These are phyloP conservation scores for Leptodermis oblonga DNA, from an alignment of 257 asterid genomes.

Conservation along the genomic window DNA sequence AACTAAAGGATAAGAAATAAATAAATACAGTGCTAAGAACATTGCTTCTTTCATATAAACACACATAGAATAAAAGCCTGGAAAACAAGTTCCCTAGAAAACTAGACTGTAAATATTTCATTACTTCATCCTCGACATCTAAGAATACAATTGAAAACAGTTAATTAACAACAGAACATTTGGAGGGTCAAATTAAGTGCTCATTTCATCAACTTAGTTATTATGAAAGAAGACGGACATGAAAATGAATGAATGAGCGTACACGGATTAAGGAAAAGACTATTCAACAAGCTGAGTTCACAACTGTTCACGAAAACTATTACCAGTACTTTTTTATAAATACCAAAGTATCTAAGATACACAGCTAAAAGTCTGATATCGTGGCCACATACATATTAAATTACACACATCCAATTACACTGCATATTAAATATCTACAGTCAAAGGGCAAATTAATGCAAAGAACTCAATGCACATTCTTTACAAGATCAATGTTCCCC, in stretches of 20 bases:
- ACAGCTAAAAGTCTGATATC: background rate
- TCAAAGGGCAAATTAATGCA: background rate
- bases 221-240: background rate
- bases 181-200: background rate
- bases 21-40: background rate
- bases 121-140: background rate
- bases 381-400: background rate
- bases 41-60: background rate
- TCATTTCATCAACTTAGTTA: background rate
- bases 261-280: background rate
- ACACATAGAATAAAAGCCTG: background rate
- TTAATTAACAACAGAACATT: background rate
- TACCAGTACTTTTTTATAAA: no score
- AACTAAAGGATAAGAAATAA: background rate
- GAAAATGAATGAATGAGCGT: background rate
- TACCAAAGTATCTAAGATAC: background rate
- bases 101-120: background rate
- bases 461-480: background rate
- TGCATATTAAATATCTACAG: background rate
- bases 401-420: background rate
- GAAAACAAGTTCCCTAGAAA: background rate
- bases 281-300: background rate
- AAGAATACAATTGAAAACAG: background rate
- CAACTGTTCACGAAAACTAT: background rate
- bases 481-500: slow-evolving; percentile 15